Base-by-base conservation (phyloP, 176 grass and related monocot genomes). In the Bromus sterilis region DNA sequence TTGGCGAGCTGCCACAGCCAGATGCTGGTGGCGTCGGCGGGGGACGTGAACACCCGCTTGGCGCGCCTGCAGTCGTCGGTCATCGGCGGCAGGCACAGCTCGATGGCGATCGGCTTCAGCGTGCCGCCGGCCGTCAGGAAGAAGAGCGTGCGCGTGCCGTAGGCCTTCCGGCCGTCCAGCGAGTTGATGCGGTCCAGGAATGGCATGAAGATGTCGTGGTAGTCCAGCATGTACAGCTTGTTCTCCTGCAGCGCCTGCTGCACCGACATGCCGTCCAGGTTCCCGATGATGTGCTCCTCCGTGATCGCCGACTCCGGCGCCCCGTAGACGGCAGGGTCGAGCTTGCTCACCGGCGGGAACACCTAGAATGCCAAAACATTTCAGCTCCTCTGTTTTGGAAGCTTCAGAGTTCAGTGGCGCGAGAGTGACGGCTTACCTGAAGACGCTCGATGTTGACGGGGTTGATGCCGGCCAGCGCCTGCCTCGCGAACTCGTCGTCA, bases 1-100 rank as follows among this genome's bases (percentile, higher is more conserved):
- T 99, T 99, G 69, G 93, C 93, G 34, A 99, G 87, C 76, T 99
- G 93, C 97, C 97, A 99, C 12, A 99, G 81, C 97, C 97, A 99
- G 84, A 79, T 93, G 7, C 37, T 77, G 76, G 97, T 99, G 14
- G 93, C 97, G 56, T 99, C 97, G 14, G 89, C 66, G 0, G 97
- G 97, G 11, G 97, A 93, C 68, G 93, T 99, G 84, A 96, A 82
- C 37, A 93, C 97, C 7, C 89, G 82, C 89, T 93, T 93, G 14
- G 93, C 97, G 23, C 93, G 89, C 53, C 66, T 46, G 82, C 89
- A 95, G n/a, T 69, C 83, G 3, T 84, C 71, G 32, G 77, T 88
- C 81, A 82, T 84, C 0, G 87, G 85, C 71, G 97, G 97, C 46
- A 96, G 89, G 39, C 93, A 76, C 7, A 99, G 89, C 80, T 99